Conservation (phyloP, 2,329 filamentous ascomycete genomes). For the Alternaria metachromatica region DNA sequence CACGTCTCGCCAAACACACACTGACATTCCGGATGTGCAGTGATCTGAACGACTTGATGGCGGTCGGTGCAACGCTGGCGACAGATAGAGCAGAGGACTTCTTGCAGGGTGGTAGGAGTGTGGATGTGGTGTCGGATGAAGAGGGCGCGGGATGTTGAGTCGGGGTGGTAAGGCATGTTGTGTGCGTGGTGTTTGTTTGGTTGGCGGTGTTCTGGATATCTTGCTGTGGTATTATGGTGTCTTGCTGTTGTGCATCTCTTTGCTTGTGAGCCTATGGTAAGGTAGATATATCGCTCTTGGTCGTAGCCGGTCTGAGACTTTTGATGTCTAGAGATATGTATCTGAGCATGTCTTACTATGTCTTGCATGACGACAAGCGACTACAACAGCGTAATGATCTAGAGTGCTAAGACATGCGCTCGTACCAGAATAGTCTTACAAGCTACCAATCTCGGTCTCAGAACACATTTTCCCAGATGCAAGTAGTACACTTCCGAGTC, state of each 20-base stretch:
- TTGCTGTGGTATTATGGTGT: too few relatives aligned
- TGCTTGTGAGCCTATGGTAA: background rate
- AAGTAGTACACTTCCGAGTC: background rate
- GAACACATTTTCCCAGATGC: background rate
- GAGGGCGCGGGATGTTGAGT: background rate
- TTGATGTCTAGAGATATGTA: background rate
- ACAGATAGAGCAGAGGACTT: background rate
- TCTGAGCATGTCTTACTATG: background rate
- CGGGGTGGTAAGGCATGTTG: slow-evolving; percentile 2
- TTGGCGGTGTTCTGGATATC: too few relatives aligned
- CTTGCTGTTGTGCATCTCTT: background rate
- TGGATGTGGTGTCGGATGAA: background rate
- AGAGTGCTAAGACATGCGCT: background rate
- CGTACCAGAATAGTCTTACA: background rate
- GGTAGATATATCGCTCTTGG: background rate
- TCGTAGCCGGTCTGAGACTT: background rate
- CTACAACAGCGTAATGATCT: background rate
- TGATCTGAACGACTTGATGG: background rate
- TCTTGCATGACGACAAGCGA: background rate
- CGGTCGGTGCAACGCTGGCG: background rate
- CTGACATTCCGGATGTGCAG: slow-evolving; percentile 1
- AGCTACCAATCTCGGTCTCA: background rate
- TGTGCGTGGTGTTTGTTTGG: background rate
- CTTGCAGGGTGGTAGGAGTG: background rate
- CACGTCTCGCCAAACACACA: background rate